phyloP scores from a whole-genome alignment of 805 yeast species.

The Zygoascus flipseniorum region DNA sequence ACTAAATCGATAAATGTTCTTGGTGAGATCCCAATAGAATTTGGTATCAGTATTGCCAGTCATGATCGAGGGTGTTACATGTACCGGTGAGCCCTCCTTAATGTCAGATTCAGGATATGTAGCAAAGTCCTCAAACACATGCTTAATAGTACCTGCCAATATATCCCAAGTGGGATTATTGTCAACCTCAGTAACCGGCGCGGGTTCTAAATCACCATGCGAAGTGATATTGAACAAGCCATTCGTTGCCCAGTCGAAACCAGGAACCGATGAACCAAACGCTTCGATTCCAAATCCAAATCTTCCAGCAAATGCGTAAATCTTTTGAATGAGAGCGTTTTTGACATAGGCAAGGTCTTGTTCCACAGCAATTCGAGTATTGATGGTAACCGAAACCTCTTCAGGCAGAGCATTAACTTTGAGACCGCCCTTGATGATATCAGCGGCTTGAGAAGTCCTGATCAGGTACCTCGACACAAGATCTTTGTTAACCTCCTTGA shows the following conservation, averaged over 20 bases:
- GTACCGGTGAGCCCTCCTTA: conserved; percentile 12
- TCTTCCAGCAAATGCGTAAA: conserved; percentile 35
- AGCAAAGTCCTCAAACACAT: conserved; percentile 38
- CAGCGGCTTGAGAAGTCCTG: conserved; percentile 55
- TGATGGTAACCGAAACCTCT: conserved; percentile 40
- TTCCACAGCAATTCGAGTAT: conserved; percentile 55
- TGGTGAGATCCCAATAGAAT: background rate
- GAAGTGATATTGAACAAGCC: background rate
- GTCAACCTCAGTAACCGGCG: conserved; percentile 38
- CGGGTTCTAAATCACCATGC: conserved; percentile 34
- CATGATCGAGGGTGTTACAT: background rate
- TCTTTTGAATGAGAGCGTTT: conserved; percentile 30
- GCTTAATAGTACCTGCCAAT: conserved; percentile 54
- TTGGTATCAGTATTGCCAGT: background rate
- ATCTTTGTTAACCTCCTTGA: background rate
- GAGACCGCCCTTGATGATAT: conserved; percentile 57
- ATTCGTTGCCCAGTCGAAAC: background rate
- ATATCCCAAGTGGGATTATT: conserved; percentile 34
- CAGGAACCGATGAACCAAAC: conserved; percentile 22
- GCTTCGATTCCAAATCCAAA: conserved; percentile 41
- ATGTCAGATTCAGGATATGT: conserved; percentile 15
- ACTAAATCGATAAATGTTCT: background rate
- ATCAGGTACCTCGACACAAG: conserved; percentile 24
- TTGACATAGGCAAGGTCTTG: conserved; percentile 38
- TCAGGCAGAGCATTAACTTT: conserved; percentile 70